Evolutionary conservation across 2,329 filamentous ascomycete genomes (phyloP).

Genomic region (Fusarium hostae): DNA sequence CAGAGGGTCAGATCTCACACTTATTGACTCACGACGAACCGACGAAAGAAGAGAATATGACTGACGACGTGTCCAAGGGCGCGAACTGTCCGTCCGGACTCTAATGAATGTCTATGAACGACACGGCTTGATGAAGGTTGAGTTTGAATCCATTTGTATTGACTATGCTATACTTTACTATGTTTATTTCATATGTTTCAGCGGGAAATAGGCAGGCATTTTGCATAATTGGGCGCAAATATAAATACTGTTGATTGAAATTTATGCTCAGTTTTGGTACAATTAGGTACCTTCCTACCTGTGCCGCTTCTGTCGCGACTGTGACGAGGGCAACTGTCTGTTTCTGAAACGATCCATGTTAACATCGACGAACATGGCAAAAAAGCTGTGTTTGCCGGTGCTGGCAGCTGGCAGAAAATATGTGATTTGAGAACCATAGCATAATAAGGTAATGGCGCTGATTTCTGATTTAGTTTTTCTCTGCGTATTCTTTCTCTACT

Average conservation of each 20-base stretch:
- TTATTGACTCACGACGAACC: constrained; percentile 33
- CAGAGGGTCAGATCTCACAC: constrained; percentile 17
- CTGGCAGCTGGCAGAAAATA: too few species aligned
- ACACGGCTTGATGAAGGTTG: constrained; percentile 17
- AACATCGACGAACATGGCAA: too few species aligned
- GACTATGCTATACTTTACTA: background rate
- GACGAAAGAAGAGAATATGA: constrained; percentile 31
- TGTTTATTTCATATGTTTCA: constrained; percentile 28
- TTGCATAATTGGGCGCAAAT: constrained; percentile 31
- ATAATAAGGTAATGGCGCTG: background rate
- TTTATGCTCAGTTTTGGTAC: background rate
- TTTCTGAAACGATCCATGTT: too few species aligned
- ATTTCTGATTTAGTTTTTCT: background rate
- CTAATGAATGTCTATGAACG: constrained; percentile 32
- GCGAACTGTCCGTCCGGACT: constrained; percentile 8
- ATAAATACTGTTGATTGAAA: constrained; percentile 17
- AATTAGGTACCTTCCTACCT: background rate
- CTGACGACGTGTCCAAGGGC: constrained; percentile 33
- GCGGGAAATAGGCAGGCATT: constrained; percentile 33
- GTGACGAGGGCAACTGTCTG: too few species aligned
- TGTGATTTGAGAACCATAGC: background rate
- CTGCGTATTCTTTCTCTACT: background rate
- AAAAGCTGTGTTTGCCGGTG: too few species aligned
- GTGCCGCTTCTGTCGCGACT: background rate
- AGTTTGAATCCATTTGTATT: constrained; percentile 24